Evolutionary conservation across 1,139 yeast species (phyloP).

Genomic region (Pichia sp.): DNA sequence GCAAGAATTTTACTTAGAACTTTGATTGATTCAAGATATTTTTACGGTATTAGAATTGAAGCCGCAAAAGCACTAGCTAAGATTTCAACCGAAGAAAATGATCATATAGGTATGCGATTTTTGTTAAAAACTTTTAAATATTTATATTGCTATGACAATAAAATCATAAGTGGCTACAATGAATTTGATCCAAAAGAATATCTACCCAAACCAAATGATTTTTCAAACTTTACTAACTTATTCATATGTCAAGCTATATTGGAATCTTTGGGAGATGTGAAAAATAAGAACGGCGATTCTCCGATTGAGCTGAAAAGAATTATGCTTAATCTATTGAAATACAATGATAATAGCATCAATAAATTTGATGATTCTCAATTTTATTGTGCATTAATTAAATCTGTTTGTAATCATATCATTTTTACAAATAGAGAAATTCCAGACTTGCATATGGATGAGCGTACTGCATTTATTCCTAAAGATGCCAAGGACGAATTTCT

Average conservation of each 20-base stretch:
- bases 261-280: slow-evolving; percentile 50
- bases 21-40: slow-evolving; percentile 76
- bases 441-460: slow-evolving; percentile 8
- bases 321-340: slow-evolving; percentile 65
- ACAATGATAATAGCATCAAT: slow-evolving; percentile 81
- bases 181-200: slow-evolving; percentile 33
- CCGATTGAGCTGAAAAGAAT: slow-evolving; percentile 60
- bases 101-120: slow-evolving; percentile 68
- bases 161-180: slow-evolving; percentile 18
- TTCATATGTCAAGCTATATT: slow-evolving; percentile 69
- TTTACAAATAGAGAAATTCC: slow-evolving; percentile 33
- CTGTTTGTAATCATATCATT: slow-evolving; percentile 42
- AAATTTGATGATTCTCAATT: slow-evolving; percentile 70
- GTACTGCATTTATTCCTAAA: slow-evolving; percentile 6
- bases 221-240: slow-evolving; percentile 59
- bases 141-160: slow-evolving; percentile 56
- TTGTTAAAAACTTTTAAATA: slow-evolving; percentile 63
- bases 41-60: slow-evolving; percentile 80
- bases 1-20: slow-evolving; percentile 79
- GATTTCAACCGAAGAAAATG: slow-evolving; percentile 54
- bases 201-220: slow-evolving; percentile 76
- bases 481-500: slow-evolving; percentile 33
- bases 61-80: slow-evolving; percentile 77
- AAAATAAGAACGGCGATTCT: slow-evolving; percentile 54
- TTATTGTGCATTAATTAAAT: slow-evolving; percentile 49